Evolutionary conservation across 176 grass and related monocot species (phyloP).

Genomic region (Eleusine coracana): DNA sequence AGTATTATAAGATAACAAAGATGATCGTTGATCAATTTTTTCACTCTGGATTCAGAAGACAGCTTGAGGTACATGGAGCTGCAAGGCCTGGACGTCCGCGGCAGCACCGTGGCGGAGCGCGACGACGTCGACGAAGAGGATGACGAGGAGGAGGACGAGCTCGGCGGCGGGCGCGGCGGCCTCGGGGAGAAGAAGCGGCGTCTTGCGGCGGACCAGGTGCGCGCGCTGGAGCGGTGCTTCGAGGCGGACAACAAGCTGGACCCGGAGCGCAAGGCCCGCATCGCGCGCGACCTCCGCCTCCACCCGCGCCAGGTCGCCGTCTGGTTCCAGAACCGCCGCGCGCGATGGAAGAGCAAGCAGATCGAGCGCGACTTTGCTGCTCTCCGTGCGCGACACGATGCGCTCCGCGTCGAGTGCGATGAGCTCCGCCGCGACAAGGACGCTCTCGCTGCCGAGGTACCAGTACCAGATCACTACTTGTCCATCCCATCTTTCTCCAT

Average conservation of each 20-base stretch:
- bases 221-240: conserved; percentile 64
- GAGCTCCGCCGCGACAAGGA: conserved; percentile 62
- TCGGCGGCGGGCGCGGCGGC: conserved; percentile 11
- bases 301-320: conserved; percentile 77
- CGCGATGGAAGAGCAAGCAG: conserved; percentile 74
- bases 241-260: conserved; percentile 79
- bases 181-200: conserved; percentile 72
- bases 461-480: too few relatives aligned
- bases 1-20: background rate
- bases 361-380: conserved; percentile 68
- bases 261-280: conserved; percentile 61
- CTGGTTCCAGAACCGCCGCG: conserved; percentile 88
- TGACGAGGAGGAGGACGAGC: background rate
- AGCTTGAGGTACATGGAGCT: conserved; percentile 33
- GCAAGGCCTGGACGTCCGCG: conserved; percentile 1
- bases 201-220: conserved; percentile 60
- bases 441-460: conserved; percentile 60
- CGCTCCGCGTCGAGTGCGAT: conserved; percentile 58
- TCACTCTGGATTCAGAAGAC: conserved; percentile 18
- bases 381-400: conserved; percentile 51
- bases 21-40: background rate
- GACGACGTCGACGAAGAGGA: conserved; percentile 26
- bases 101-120: background rate
- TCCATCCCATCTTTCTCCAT: background rate
- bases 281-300: conserved; percentile 63